Evolutionary conservation across 257 asterid species (phyloP), one percentile per base, ranked within the genome.

Genomic region (Gentiana dahurica): DNA sequence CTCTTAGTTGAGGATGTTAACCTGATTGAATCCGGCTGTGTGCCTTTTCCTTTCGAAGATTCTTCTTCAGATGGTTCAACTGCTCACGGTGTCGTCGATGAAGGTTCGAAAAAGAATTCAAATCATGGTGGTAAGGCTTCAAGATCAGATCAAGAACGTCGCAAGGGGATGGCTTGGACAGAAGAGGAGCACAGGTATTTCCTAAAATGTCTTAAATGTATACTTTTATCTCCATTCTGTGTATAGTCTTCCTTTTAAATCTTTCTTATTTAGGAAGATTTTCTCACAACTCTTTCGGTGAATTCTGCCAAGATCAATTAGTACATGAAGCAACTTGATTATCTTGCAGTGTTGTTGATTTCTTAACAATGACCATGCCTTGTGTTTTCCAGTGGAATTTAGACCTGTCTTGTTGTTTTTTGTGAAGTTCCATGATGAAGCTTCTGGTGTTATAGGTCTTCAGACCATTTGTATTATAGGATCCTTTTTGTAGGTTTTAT

Each of bases 101-200:
- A 81, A 74, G 73, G 70, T 35, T 53, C 71, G 53, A 73, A 72
- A 12, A 75, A 77, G 71, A 94, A 82, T 54, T 67, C 83, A 33
- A 68, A 68, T 73, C 72, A 65, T 15, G 94, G 84, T 60, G 80
- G 83, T 45, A 87, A 85, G 72, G 51, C 75, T 67, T 80, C 83
- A 5, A 81, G 56, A 63, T 68, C 85, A 4, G 94, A 91, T 55
- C 94, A 84, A 76, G 96, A 90, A 65, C 92, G 98, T 4, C 89
- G 95, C 11, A 87, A 88, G 62, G 97, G 97, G 65, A 86, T 85
- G 71, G 94, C 95, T 60, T 88, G 97, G 97, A 88, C 97, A 6
- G 99, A 92, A 73, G 99, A 92, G 46, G 99, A 92, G 63, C 99
- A 92, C 74, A 80, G 95, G 99, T 91, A 55, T 70, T 44, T 55